Evolutionary conservation across 2,329 filamentous ascomycete genomes (phyloP).

Genomic region (Aspergillus neoniger): DNA sequence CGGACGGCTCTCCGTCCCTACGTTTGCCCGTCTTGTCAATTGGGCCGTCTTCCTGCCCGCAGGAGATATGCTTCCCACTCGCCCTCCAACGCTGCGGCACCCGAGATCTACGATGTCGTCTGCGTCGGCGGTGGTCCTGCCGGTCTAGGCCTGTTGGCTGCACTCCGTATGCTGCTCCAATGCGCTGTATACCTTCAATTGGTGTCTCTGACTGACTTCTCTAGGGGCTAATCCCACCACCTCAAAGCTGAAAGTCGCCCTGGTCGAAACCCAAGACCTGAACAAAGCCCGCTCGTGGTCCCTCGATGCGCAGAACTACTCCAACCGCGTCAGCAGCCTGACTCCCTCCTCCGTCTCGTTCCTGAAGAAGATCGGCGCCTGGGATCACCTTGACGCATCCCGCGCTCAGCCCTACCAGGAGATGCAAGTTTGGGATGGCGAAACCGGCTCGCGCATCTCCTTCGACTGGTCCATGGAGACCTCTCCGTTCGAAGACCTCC

Average conservation of each 20-base stretch:
- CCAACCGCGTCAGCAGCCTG: constrained; percentile 93
- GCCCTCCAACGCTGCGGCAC: constrained; percentile 33
- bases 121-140: constrained; percentile 89
- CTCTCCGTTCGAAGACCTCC: constrained; percentile 49
- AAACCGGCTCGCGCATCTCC: constrained; percentile 81
- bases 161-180: constrained; percentile 62
- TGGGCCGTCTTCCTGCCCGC: constrained; percentile 22
- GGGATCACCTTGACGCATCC: constrained; percentile 70
- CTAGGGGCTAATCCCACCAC: constrained; percentile 76
- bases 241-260: constrained; percentile 75
- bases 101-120: constrained; percentile 89
- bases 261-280: constrained; percentile 88
- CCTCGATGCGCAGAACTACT: constrained; percentile 69
- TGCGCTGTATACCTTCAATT: not conserved
- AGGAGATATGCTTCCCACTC: constrained; percentile 39
- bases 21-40: constrained; percentile 44
- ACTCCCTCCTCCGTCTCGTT: constrained; percentile 86
- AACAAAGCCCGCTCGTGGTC: constrained; percentile 67
- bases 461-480: constrained; percentile 71
- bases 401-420: constrained; percentile 87
- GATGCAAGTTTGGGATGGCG: constrained; percentile 98
- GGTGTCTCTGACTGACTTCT: constrained; percentile 10
- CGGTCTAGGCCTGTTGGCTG: constrained; percentile 77
- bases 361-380: constrained; percentile 79
- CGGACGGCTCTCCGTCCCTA: constrained; percentile 39